Conservation (phyloP, 495 filamentous ascomycete genomes). For the Pseudomonodictys pantanalensis region DNA sequence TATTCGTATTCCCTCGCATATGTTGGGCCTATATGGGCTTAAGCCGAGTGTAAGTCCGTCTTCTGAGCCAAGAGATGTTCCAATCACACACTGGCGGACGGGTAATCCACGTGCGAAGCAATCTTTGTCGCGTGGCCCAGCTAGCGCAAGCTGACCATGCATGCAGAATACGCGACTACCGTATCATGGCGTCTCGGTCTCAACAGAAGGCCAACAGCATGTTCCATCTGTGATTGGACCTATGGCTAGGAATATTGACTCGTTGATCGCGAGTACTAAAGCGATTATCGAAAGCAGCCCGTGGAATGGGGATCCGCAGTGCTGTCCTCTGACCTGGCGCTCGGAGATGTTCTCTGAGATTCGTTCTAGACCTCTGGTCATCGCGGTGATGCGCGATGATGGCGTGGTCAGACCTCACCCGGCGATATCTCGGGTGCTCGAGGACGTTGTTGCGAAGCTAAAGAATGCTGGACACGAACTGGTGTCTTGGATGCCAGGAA, state of each 20-base stretch:
- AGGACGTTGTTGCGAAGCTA: constrained; percentile 42
- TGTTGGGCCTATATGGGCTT: constrained; percentile 57
- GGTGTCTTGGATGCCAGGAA: constrained; percentile 46
- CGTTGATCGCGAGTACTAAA: constrained; percentile 39
- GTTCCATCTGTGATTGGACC: constrained; percentile 53
- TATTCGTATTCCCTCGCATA: constrained; percentile 59
- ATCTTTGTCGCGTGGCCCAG: neutral
- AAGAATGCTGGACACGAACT: constrained; percentile 49
- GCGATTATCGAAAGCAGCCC: constrained; percentile 44
- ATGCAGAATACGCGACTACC: constrained; percentile 47
- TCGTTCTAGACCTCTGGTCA: constrained; percentile 45
- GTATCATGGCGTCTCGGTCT: constrained; percentile 49
- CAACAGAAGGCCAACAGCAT: constrained; percentile 55
- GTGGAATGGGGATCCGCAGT: constrained; percentile 50
- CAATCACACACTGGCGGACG: too few species aligned
- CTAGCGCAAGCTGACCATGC: neutral
- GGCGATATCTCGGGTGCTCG: constrained; percentile 41
- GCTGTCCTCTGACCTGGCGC: constrained; percentile 49
- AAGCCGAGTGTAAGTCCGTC: constrained; percentile 44
- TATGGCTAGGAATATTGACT: constrained; percentile 48
- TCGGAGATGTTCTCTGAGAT: constrained; percentile 42
- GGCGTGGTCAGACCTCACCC: constrained; percentile 52
- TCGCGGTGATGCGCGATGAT: constrained; percentile 52
- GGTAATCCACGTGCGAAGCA: too few species aligned
- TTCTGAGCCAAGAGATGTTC: too few species aligned